Base-by-base conservation (phyloP, 768 basidiomycete species). In the Russula emetica region DNA sequence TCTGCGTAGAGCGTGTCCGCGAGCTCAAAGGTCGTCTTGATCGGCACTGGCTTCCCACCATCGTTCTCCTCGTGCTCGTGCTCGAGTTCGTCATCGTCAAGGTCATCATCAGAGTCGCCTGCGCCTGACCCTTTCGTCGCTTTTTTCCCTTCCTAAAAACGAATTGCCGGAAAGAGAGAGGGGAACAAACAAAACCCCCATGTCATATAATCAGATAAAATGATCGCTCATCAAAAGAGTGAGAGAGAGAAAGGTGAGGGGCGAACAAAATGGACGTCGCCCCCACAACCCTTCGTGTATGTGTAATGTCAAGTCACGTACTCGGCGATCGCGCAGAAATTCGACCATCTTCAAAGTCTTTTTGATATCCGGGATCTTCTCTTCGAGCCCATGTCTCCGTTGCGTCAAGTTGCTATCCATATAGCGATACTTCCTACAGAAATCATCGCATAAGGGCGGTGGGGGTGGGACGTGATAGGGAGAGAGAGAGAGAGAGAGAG, bases 1-100 rank as follows among this genome's bases (percentile, higher is more conserved):
- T 96, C 92, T 5, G 94, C 94, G 69, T 85, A 98, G 0, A 98
- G 80, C 18, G 96, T 98, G 70, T 98, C 96, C 68, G 94, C 96
- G 61, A 99, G 80, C 73, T 99, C 97, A 71, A 95, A 99, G 0
- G 94, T 90, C 0, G 93, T 94, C 60, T 78, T 86, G 61, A 95
- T 72, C 16, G 87, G 82, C 67, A 84, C 83, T 52, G 74, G 70
- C 11, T 73, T 71, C 2, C 77, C 69, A 7, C 71, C 76, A 5
- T 78, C 78, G 2, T n/a, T 44, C 44, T 83, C 83, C 24, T 86
- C 84, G 4, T 79, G 71, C 59, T 84, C 82, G 44, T 85, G 26
- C 9, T 69, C 72, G 24, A 77, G 74, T 40, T 75, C 77, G 10
- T 64, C 63, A 5, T 24, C 51, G 32, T 58, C 55, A n/a, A 55